A percentile compares a stretch with the other conserved stretches of the same genome.
Evolutionary conservation across 1,139 yeast species (phyloP).

Genomic region (Blastobotrys apis): DNA sequence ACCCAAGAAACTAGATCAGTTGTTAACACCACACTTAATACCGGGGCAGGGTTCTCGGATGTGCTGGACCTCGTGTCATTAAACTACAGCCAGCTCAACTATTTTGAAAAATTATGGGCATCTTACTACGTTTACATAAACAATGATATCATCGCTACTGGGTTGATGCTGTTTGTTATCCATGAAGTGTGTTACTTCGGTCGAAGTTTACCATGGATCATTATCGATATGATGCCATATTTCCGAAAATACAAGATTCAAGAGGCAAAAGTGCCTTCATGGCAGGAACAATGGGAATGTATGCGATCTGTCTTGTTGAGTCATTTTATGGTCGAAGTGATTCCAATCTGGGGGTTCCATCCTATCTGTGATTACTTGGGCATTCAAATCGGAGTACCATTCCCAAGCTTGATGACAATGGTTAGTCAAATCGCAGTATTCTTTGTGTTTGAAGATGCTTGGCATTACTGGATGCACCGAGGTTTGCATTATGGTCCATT

Average conservation of each 20-base stretch:
- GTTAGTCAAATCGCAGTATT: slow-evolving; percentile 63
- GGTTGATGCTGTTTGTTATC: slow-evolving; percentile 65
- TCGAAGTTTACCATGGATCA: slow-evolving; percentile 81
- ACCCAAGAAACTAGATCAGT: slow-evolving; percentile 13
- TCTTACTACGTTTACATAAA: slow-evolving; percentile 72
- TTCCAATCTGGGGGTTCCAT: slow-evolving; percentile 96
- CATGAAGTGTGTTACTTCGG: slow-evolving; percentile 86
- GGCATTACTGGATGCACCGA: slow-evolving; percentile 96
- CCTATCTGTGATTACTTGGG: slow-evolving; percentile 80
- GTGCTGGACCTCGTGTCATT: slow-evolving; percentile 19
- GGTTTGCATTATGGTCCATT: slow-evolving; percentile 81
- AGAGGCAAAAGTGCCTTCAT: slow-evolving; percentile 69
- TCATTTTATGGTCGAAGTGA: slow-evolving; percentile 87
- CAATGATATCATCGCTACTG: slow-evolving; percentile 81
- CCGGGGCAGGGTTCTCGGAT: slow-evolving; percentile 21
- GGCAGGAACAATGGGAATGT: slow-evolving; percentile 88
- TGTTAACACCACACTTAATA: slow-evolving; percentile 19
- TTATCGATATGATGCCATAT: slow-evolving; percentile 71
- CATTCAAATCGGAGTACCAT: slow-evolving; percentile 73
- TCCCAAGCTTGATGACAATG: slow-evolving; percentile 59
- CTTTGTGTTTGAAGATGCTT: slow-evolving; percentile 82
- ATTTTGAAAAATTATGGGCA: slow-evolving; percentile 72
- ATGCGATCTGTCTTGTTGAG: slow-evolving; percentile 76
- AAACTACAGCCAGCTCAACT: slow-evolving; percentile 21
- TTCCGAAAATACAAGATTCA: slow-evolving; percentile 78